Base-by-base conservation (phyloP, 2,329 filamentous ascomycete species). In the Penicillium psychrosexuale region DNA sequence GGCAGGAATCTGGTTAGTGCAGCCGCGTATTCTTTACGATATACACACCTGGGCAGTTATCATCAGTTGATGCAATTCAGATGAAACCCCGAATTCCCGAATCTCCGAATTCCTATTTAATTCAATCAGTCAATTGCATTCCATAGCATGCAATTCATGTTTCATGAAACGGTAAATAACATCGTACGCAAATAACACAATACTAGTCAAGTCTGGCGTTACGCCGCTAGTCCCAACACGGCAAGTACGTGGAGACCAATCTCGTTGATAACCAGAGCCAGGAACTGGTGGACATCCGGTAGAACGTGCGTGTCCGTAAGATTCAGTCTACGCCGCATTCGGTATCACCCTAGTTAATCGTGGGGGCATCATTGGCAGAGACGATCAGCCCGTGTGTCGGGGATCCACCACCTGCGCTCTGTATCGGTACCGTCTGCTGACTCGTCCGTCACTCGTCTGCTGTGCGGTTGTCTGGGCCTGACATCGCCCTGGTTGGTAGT, bases 261-360 rank as follows among this genome's bases (percentile, higher is more conserved):
- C 33, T 38, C 15, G 28, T 39, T 43, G 50, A 61, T 58, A 50
- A 57, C 38, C 27, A 31, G 39, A 49, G 46, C 43, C 58, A 61
- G 54, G 60, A 61, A 61, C 60, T 61, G 59, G 60, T 58, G 54
- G 55, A 42, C 50, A 46, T 28, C 24, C 33, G 27, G 43, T 48
- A 19, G 31, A 56, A 54, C 52, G 62, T 65, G 62, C 61, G 61
- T 65, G 61, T 48, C 27, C 38, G 39, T 59, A 63, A 63, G 44
- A 60, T 59, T 61, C 27, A 30, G 39, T 38, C 62, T 64, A 64
- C 42, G 40, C 61, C 53, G 47, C 28, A 55, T 64, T 53, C 31
- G 52, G 62, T 54, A 64, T 53, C 47, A 61, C 50, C 55, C 46
- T 60, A 51, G 61, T 47, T 50, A 55, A 55, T 57, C 52, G 47